Conservation (phyloP, 2,329 filamentous ascomycete species). For the Paecilomyces variotii region DNA sequence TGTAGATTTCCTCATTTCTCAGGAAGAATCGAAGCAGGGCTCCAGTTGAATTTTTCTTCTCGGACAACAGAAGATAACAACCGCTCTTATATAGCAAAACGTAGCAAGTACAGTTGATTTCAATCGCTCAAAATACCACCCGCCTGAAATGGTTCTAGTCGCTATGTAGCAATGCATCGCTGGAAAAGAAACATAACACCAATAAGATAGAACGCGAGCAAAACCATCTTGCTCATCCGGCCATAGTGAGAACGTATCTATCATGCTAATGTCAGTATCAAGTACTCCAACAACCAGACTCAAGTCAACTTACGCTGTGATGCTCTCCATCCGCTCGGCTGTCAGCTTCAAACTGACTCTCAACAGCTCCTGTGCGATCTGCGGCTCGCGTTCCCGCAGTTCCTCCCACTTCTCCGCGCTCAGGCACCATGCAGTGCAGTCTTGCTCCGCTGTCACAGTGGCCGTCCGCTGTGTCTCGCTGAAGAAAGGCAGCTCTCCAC, state of each 20-base stretch:
- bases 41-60: too few species aligned
- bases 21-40: too few species aligned
- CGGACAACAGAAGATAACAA: neutral
- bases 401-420: constrained; percentile 62
- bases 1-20: too few species aligned
- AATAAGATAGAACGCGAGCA: neutral
- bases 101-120: neutral
- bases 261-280: neutral
- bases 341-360: constrained; percentile 87
- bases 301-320: constrained; percentile 45
- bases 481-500: constrained; percentile 94
- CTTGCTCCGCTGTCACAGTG: constrained; percentile 73
- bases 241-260: constrained; percentile 26
- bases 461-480: constrained; percentile 81
- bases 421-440: constrained; percentile 77
- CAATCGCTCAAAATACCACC: neutral
- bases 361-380: constrained; percentile 75
- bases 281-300: constrained; percentile 1
- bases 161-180: neutral
- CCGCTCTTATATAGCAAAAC: neutral
- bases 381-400: constrained; percentile 63
- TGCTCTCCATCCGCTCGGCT: constrained; percentile 78
- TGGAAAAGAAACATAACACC: neutral
- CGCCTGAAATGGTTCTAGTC: neutral
- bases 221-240: constrained; percentile 14